Percentiles rank a stretch among this genome's conserved stretches.
These are phyloP conservation scores for Schoenoplectus triqueter DNA, from an alignment of 202 grass and related monocot species.

Conservation along the genomic window DNA sequence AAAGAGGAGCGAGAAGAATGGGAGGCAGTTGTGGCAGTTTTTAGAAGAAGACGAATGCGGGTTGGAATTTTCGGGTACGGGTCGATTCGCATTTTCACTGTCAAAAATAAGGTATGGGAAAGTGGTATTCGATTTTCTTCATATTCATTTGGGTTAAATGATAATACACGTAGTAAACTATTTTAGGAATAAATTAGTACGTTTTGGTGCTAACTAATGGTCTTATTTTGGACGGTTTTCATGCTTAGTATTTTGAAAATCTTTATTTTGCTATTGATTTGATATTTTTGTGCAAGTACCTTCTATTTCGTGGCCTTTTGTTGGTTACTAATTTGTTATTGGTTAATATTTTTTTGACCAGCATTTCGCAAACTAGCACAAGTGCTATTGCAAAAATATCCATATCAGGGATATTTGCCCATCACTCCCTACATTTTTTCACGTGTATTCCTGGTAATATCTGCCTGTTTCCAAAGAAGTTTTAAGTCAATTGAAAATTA, in stretches of 20 bases:
- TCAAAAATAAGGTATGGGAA: slow-evolving; percentile 47
- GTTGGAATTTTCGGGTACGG: slow-evolving; percentile 79
- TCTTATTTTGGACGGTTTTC: not conserved
- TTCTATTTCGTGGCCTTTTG: not conserved
- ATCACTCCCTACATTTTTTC: not conserved
- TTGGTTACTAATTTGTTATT: not conserved
- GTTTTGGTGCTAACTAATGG: slow-evolving; percentile 11
- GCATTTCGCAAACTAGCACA: not conserved
- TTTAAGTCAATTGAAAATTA: slow-evolving; percentile 9
- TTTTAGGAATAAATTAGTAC: not conserved
- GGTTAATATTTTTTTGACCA: not conserved
- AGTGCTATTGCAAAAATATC: not conserved
- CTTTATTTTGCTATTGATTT: not conserved
- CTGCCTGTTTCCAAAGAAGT: not conserved
- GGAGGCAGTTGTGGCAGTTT: slow-evolving; percentile 74
- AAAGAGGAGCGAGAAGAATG: slow-evolving; percentile 18
- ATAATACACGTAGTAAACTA: not conserved
- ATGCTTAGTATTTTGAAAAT: not conserved
- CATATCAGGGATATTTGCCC: not conserved
- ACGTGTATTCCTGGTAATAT: not conserved
- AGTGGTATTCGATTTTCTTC: slow-evolving; percentile 31
- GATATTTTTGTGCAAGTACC: not conserved
- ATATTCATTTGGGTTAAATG: not conserved
- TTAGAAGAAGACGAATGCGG: slow-evolving; percentile 66
- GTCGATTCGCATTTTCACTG: slow-evolving; percentile 73